Evolutionary conservation across 192 early-diverging fungal species (phyloP).

Genomic region (Coemansia sp.): DNA sequence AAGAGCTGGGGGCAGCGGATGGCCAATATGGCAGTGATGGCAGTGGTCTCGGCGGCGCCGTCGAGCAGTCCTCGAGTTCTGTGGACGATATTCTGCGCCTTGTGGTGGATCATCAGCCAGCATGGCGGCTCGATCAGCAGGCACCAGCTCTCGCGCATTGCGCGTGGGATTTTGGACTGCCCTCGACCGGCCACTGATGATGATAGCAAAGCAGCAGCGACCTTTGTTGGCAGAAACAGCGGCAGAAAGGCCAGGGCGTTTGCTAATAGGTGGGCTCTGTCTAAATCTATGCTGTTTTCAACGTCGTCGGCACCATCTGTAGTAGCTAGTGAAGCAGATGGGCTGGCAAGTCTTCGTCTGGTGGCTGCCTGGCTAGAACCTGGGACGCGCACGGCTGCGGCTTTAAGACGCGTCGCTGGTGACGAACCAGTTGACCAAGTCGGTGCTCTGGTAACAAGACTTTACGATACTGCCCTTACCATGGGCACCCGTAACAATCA

Average conservation of each 20-base stretch:
- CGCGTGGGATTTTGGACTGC: slow-evolving; percentile 49
- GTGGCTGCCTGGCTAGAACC: slow-evolving; percentile 33
- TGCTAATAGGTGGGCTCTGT: background rate
- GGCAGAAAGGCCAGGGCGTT: background rate
- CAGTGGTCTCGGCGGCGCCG: slow-evolving; percentile 38
- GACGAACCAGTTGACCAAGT: slow-evolving; percentile 40
- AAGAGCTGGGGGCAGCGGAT: slow-evolving; percentile 51
- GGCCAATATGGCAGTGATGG: slow-evolving; percentile 34
- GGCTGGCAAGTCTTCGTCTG: slow-evolving; percentile 27
- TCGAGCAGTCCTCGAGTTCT: slow-evolving; percentile 38
- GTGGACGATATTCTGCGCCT: slow-evolving; percentile 50
- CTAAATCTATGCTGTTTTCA: background rate
- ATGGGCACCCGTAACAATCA: slow-evolving; percentile 16
- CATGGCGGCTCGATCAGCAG: slow-evolving; percentile 50
- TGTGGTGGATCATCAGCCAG: slow-evolving; percentile 50
- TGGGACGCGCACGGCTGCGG: slow-evolving; percentile 33
- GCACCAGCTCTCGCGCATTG: slow-evolving; percentile 46
- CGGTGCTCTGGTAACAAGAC: slow-evolving; percentile 19
- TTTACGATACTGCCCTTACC: slow-evolving; percentile 14
- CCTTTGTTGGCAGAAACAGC: background rate
- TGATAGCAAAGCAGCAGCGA: background rate
- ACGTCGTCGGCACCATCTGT: background rate
- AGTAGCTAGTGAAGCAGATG: background rate
- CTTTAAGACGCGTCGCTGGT: slow-evolving; percentile 41
- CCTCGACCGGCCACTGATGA: slow-evolving; percentile 10